These are phyloP conservation scores for Fusarium brevicatenulatum DNA, from an alignment of 2,329 filamentous ascomycete species.

Conservation along the genomic window DNA sequence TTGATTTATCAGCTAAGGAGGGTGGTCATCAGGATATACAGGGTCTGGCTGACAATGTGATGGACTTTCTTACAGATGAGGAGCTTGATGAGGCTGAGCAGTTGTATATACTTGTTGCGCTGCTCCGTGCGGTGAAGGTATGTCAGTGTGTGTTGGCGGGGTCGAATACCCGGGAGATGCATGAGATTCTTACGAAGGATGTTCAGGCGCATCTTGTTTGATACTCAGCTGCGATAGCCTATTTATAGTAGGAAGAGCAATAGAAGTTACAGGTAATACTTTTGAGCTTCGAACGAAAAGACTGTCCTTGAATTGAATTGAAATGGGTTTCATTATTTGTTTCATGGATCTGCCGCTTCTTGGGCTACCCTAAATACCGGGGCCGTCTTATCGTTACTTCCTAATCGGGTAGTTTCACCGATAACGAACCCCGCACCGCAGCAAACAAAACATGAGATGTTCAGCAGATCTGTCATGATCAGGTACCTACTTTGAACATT, in stretches of 20 bases:
- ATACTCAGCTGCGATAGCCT: rapidly evolving
- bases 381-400: neutral
- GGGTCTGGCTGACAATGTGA: rapidly evolving
- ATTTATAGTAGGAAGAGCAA: no score
- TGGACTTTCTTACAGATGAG: neutral
- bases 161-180: neutral
- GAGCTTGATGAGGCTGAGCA: neutral
- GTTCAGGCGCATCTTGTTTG: neutral
- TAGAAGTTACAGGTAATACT: no score
- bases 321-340: rapidly evolving
- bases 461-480: neutral
- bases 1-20: neutral
- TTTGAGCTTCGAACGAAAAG: rapidly evolving
- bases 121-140: neutral
- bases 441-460: rapidly evolving
- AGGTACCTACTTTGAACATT: rapidly evolving
- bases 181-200: neutral
- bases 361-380: rapidly evolving
- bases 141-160: neutral
- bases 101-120: rapidly evolving
- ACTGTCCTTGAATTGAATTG: rapidly evolving
- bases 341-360: no score
- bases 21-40: neutral
- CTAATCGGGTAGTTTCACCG: neutral
- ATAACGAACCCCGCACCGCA: neutral